Evolutionary conservation across 2,329 filamentous ascomycete species (phyloP), one percentile per base, ranked within the genome.

Genomic region (Trichoderma hamatum): DNA sequence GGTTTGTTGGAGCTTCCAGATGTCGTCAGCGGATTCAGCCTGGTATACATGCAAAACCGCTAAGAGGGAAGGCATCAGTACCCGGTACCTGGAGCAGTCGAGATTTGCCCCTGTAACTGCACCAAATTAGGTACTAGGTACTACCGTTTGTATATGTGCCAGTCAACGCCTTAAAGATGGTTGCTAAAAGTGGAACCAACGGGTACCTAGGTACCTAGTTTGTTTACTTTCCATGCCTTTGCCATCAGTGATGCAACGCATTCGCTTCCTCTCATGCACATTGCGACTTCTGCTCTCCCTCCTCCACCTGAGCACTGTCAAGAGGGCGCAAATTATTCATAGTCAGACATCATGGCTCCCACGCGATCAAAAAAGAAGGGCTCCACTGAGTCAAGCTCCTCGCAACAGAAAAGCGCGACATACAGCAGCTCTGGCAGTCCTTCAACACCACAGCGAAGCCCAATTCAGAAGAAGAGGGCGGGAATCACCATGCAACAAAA

Each of bases 401-500:
- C 72, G 32, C 19, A 59, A 30, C 71, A 52, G 58, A 59, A 71
- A 43, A 61, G 69, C 51, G 71, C 71, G 68, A 72, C 73, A 67
- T 72, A 72, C 43, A 72, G 71, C 68, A 75, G 65, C 70, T 72
- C 71, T 28, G 73, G 64, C 36, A 78, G 75, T 72, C 79, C 80
- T 62, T 79, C 79, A 34, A 82, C 83, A 70, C 81, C 79, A 36
- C 79, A 76, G 72, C 82, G 82, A 77, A 91, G 88, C 75, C 90
- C 90, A 2, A 84, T 86, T 67, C 90, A 86, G 79, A 91, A 87
- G 80, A 85, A 81, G 72, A 84, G 82, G 75, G 81, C 86, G 70
- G 88, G 85, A 54, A 86, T 95, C 71, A 89, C 89, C 3, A 78
- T 87, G 68, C 84, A 85, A 51, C 93, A 97, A 78, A 97, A 97